Conservation (phyloP, 495 filamentous ascomycete genomes). For the Hypoxylon rickii region DNA sequence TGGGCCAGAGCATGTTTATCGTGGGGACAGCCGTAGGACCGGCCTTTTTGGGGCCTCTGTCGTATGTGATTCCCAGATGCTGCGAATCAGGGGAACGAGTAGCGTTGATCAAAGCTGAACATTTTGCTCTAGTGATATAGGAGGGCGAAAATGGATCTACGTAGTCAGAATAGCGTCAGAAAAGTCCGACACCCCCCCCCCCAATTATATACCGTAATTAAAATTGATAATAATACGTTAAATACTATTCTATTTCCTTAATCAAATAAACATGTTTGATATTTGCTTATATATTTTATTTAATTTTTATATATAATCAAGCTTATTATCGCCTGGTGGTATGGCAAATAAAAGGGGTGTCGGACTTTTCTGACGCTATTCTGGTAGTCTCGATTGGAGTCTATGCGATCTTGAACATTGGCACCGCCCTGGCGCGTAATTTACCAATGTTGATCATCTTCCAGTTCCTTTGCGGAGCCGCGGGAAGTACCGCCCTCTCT, state of each 20-base stretch:
- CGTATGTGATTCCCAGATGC: slow-evolving; percentile 18
- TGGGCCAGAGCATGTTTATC: slow-evolving; percentile 39
- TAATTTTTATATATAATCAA: too few relatives aligned
- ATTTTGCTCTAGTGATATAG: slow-evolving; percentile 37
- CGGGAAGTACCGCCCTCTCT: slow-evolving; percentile 43
- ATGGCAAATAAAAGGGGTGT: too few relatives aligned
- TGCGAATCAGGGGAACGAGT: background rate
- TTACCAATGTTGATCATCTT: slow-evolving; percentile 48
- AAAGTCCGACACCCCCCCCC: too few relatives aligned
- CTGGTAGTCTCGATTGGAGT: slow-evolving; percentile 34
- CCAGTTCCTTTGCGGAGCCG: slow-evolving; percentile 42
- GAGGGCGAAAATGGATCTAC: slow-evolving; percentile 48
- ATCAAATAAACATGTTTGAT: too few relatives aligned
- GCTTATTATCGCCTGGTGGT: too few relatives aligned
- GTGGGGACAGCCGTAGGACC: slow-evolving; percentile 37
- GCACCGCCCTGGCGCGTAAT: slow-evolving; percentile 40
- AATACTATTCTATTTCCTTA: too few relatives aligned
- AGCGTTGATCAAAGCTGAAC: slow-evolving; percentile 10
- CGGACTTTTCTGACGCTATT: too few relatives aligned
- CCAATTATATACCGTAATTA: too few relatives aligned
- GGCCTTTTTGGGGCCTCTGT: slow-evolving; percentile 36
- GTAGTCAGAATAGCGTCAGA: too few relatives aligned
- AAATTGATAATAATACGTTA: too few relatives aligned
- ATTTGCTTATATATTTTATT: too few relatives aligned
- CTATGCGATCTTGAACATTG: slow-evolving; percentile 44